Evolutionary conservation across 345 rosid genomes (phyloP), one percentile per base, ranked within the genome.

Genomic region (Stellera chamaejasme): DNA sequence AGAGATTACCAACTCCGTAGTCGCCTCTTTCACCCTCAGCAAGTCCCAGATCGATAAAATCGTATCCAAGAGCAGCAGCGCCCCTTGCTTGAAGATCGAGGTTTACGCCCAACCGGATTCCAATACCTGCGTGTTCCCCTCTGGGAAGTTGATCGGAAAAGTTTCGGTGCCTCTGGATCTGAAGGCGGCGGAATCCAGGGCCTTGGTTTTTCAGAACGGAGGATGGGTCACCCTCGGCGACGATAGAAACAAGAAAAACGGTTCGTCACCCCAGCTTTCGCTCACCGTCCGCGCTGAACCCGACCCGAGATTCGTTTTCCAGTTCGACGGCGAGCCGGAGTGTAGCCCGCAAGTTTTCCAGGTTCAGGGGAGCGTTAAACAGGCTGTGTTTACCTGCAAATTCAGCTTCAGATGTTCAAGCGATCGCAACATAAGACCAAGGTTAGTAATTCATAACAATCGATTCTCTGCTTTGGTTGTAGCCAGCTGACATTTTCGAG

Each of bases 311-410:
- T 93, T 84, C 53, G 87, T 89, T 23, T 89, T 93, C 50, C 87
- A 77, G 67, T 93, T 86, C 58, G 97, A 77, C 43, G 91, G 95
- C 3, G 91, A 86, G 62, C 96, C 99, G 0, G 99, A 84, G 79
- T 84, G 97, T 26, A 93, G 97, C 49, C 99, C 99, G 11, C 99
- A 84, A 80, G 85, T 93, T 54, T 89, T 86, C 32, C 99, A 84
- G 67, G 91, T 93, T 43, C 97, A 89, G 49, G 97, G 97, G 55
- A 82, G 68, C 61, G 81, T 77, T 7, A 86, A 72, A 55, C 97
- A 93, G 58, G 91, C 99, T 0, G 99, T 93, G 11, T 93, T 93
- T 72, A 88, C 97, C 55, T 89, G 97, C 89, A 93, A 93, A 61
- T 93, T 93, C 68, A 81, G 85, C 28, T 78, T 80, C 60, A 77